Percentiles rank a stretch among this genome's conserved stretches.
Conservation (phyloP, 768 basidiomycete species). For the Phaeolepiota aurea region DNA sequence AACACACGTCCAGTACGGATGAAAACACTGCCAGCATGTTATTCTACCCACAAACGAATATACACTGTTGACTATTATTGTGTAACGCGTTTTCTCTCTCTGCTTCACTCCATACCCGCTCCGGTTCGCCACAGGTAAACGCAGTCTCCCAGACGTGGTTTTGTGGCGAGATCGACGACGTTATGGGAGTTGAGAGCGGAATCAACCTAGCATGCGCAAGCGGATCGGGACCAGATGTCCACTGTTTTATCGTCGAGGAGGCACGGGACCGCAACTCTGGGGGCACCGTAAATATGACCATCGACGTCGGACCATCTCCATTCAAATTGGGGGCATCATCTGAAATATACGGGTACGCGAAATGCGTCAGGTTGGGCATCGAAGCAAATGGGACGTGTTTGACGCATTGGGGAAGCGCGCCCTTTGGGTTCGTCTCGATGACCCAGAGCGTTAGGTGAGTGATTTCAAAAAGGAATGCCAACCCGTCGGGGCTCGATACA, state of each 20-base stretch:
- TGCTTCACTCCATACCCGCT: not conserved
- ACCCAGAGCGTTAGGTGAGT: constrained; percentile 28
- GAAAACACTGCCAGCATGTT: too few species aligned
- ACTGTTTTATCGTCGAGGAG: constrained; percentile 15
- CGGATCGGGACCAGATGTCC: constrained; percentile 14
- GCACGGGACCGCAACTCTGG: too few species aligned
- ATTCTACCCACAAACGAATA: too few species aligned
- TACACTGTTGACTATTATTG: not conserved
- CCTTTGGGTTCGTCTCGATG: constrained; percentile 3
- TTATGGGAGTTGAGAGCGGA: constrained; percentile 1
- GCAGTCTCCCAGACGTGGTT: not conserved
- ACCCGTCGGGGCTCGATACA: constrained; percentile 18
- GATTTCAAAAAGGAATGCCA: constrained; percentile 23
- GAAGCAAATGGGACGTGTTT: constrained; percentile 19
- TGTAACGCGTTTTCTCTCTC: not conserved
- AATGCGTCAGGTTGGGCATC: constrained; percentile 22
- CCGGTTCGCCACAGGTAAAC: not conserved
- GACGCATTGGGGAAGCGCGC: constrained; percentile 15
- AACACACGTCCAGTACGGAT: too few species aligned
- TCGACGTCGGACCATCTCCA: too few species aligned
- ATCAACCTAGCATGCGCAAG: constrained; percentile 12
- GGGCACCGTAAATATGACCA: too few species aligned
- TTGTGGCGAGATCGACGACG: not conserved
- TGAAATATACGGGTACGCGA: constrained; percentile 24
- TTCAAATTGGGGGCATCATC: too few species aligned